phyloP scores from a whole-genome alignment of 495 filamentous ascomycete species.

The Xylaria sp. region DNA sequence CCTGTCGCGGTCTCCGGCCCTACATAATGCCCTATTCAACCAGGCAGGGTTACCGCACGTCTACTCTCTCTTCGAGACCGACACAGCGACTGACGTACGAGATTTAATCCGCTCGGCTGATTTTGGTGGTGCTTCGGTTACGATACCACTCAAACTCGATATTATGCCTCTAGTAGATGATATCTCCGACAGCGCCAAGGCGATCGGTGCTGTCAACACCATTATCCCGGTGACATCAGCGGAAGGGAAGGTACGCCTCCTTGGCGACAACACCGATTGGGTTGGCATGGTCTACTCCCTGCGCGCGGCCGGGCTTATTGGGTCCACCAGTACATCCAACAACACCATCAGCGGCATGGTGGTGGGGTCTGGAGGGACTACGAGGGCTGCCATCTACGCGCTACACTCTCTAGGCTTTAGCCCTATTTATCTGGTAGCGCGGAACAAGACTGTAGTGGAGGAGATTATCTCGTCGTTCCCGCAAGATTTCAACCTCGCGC shows the following conservation, averaged over 20 bases:
- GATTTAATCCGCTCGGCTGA: conserved; percentile 70
- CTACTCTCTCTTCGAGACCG: conserved; percentile 84
- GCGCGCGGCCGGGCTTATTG: conserved; percentile 69
- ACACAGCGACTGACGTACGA: conserved; percentile 66
- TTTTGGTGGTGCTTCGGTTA: conserved; percentile 94
- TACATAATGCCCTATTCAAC: conserved; percentile 89
- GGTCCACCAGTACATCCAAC: conserved; percentile 41
- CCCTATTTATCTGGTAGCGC: conserved; percentile 87
- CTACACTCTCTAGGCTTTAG: conserved; percentile 82
- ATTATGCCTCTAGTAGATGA: conserved; percentile 83
- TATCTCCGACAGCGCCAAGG: conserved; percentile 74
- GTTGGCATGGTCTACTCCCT: conserved; percentile 86
- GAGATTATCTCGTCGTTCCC: conserved; percentile 77
- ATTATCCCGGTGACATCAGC: conserved; percentile 61
- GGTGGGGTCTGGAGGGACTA: conserved; percentile 89
- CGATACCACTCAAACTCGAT: conserved; percentile 92
- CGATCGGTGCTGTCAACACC: conserved; percentile 96
- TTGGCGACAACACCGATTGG: conserved; percentile 97
- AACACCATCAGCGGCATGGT: conserved; percentile 66
- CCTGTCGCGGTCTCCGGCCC: conserved; percentile 79
- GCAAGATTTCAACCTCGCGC: conserved; percentile 71
- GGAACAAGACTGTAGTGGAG: conserved; percentile 70
- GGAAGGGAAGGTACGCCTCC: conserved; percentile 56
- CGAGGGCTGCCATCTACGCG: conserved; percentile 89
- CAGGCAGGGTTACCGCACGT: conserved; percentile 82